phyloP scores from a whole-genome alignment of 176 grass and related monocot species.

The Hordeum marinum region DNA sequence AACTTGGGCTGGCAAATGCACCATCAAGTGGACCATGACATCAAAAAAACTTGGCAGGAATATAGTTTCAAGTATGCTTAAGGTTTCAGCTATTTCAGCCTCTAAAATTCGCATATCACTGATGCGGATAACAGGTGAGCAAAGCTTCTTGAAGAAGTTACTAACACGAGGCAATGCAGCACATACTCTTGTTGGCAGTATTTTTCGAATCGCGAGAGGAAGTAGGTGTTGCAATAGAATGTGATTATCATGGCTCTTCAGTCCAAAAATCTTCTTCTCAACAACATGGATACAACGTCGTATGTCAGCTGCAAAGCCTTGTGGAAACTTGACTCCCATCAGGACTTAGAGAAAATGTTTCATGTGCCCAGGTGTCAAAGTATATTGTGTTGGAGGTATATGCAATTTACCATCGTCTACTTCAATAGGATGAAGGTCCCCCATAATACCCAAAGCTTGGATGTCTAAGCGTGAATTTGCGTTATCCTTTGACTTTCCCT shows the following conservation, averaged over 20 bases:
- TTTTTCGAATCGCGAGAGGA: neutral
- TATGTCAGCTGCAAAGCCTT: neutral
- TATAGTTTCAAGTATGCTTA: neutral
- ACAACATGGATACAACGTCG: neutral
- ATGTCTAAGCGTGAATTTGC: neutral
- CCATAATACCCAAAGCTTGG: neutral
- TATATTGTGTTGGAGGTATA: neutral
- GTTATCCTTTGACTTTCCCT: neutral
- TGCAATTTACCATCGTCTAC: neutral
- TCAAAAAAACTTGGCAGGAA: neutral
- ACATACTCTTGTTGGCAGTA: neutral
- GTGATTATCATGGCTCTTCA: neutral
- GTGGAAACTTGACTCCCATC: neutral
- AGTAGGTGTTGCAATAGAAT: neutral
- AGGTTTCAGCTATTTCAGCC: neutral
- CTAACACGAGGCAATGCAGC: neutral
- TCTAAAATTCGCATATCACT: neutral
- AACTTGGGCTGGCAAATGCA: neutral
- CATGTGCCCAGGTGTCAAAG: neutral
- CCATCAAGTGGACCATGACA: conserved; percentile 5
- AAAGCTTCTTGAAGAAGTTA: neutral
- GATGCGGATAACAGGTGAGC: neutral
- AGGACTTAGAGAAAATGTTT: neutral
- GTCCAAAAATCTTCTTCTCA: neutral
- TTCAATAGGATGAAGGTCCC: neutral